Conservation (phyloP, 495 filamentous ascomycete genomes). For the Articulospora tetracladia region DNA sequence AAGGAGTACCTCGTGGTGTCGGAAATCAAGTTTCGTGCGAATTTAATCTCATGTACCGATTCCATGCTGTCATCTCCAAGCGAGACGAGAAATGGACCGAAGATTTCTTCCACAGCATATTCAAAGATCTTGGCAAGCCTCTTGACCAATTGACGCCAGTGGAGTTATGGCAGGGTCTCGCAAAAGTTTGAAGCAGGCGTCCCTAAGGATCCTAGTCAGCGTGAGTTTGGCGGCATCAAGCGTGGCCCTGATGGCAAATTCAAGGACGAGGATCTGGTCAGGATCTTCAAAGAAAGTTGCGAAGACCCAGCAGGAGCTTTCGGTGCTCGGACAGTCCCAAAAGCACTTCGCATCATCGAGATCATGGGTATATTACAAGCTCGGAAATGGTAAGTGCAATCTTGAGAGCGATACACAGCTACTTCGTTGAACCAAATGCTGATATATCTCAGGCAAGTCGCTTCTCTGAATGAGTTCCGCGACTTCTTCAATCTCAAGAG, state of each 20-base stretch:
- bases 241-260: conserved; percentile 58
- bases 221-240: conserved; percentile 59
- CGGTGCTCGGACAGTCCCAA: conserved; percentile 71
- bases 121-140: conserved; percentile 13
- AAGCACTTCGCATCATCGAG: conserved; percentile 68
- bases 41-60: conserved; percentile 70
- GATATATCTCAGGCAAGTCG: conserved; percentile 43
- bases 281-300: conserved; percentile 61
- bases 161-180: conserved; percentile 56
- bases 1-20: conserved; percentile 44
- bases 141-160: conserved; percentile 35
- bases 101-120: conserved; percentile 45
- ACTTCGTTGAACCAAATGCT: neutral
- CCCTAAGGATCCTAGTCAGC: conserved; percentile 57
- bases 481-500: conserved; percentile 77
- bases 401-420: neutral
- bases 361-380: conserved; percentile 82
- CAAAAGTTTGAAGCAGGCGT: conserved; percentile 52
- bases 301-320: conserved; percentile 60
- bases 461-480: conserved; percentile 82
- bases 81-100: conserved; percentile 72
- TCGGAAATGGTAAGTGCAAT: conserved; percentile 55
- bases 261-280: conserved; percentile 63
- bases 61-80: conserved; percentile 72
- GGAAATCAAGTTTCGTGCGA: conserved; percentile 75